phyloP scores from a whole-genome alignment of 345 rosid genomes.

The Euphorbia lathyris region DNA sequence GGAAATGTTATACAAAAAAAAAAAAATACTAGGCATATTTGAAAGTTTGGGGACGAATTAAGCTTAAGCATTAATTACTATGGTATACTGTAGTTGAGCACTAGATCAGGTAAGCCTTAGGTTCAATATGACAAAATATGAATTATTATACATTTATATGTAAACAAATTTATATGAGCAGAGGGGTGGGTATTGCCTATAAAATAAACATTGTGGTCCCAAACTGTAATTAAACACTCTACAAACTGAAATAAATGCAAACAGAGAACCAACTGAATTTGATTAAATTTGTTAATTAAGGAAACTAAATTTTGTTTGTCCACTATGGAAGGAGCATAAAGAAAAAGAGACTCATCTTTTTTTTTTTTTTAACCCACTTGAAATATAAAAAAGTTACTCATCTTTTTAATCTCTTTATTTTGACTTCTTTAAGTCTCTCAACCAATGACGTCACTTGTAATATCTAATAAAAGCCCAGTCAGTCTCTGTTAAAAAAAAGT shows the following conservation, averaged over 20 bases:
- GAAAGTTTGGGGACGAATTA: too few relatives aligned
- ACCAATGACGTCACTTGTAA: constrained; percentile 11
- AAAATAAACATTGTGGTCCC: neutral
- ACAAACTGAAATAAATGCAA: too few relatives aligned
- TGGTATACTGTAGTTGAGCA: neutral
- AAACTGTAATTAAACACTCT: too few relatives aligned
- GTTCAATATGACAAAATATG: neutral
- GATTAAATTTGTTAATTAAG: too few relatives aligned
- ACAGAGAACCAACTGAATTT: too few relatives aligned
- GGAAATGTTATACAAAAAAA: too few relatives aligned
- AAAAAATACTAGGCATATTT: too few relatives aligned
- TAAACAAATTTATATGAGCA: too few relatives aligned
- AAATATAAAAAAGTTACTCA: constrained; percentile 6
- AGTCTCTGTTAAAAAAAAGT: neutral
- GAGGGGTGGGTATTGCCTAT: too few relatives aligned
- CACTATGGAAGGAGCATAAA: too few relatives aligned
- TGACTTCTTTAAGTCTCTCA: neutral
- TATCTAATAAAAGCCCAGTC: neutral
- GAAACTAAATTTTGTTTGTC: too few relatives aligned
- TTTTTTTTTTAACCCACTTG: neutral
- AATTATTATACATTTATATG: too few relatives aligned
- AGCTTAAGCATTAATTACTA: neutral
- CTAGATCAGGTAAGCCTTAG: neutral
- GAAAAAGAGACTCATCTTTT: neutral
- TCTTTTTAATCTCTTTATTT: neutral